phyloP scores from a whole-genome alignment of 257 asterid genomes.

The Paraleonurus japonicus region DNA sequence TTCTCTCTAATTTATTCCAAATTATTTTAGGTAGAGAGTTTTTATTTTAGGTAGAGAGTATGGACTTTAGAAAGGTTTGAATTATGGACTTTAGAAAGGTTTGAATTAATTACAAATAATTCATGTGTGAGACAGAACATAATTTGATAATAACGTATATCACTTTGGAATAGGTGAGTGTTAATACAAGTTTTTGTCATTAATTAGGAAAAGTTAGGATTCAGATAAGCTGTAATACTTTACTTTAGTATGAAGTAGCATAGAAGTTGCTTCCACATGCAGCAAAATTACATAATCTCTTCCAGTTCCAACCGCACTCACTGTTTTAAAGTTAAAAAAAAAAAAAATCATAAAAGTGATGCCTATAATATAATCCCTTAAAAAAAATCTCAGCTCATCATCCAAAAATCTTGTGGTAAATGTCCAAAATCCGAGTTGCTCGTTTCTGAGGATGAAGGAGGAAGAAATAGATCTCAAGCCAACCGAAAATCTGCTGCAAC shows the following conservation, averaged over 20 bases:
- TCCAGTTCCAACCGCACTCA: neutral
- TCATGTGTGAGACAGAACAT: too few relatives aligned
- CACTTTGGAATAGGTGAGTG: too few relatives aligned
- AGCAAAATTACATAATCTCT: constrained; percentile 15
- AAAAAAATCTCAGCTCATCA: neutral
- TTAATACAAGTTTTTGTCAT: too few relatives aligned
- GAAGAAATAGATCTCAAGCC: neutral
- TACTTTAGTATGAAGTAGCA: constrained; percentile 11
- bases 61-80: too few relatives aligned
- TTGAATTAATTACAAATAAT: too few relatives aligned
- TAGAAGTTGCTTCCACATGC: constrained; percentile 25
- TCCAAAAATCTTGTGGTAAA: neutral
- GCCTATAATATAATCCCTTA: neutral
- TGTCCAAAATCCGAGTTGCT: neutral
- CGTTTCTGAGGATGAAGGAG: neutral
- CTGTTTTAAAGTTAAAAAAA: neutral
- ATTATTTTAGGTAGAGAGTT: too few relatives aligned
- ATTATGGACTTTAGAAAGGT: neutral
- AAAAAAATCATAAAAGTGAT: neutral
- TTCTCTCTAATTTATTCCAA: too few relatives aligned
- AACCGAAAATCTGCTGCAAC: constrained; percentile 4
- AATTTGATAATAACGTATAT: too few relatives aligned
- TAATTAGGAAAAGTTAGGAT: neutral
- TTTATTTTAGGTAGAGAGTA: too few relatives aligned
- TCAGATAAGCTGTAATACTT: neutral